Percentiles rank a stretch among this genome's conserved stretches.
phyloP scores from a whole-genome alignment of 2,329 filamentous ascomycete genomes.

The Penicillium corylophilum region DNA sequence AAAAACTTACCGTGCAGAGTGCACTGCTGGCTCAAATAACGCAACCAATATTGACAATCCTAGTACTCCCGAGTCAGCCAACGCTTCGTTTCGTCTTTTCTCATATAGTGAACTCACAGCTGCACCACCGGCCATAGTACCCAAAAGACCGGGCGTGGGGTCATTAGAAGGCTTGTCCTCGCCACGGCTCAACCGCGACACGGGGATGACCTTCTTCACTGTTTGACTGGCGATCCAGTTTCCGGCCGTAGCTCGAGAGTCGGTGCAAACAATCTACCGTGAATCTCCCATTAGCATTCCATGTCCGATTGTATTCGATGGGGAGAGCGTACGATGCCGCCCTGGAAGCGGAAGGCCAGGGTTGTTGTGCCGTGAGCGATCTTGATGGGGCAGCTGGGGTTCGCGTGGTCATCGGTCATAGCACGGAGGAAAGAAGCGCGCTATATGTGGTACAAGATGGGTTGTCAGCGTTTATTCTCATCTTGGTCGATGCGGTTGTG shows the following conservation, averaged over 20 bases:
- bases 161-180: slow-evolving; percentile 36
- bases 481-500: background rate
- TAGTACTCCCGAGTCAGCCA: slow-evolving; percentile 32
- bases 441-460: slow-evolving; percentile 47
- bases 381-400: slow-evolving; percentile 97
- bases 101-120: slow-evolving; percentile 57
- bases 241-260: slow-evolving; percentile 93
- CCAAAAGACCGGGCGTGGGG: slow-evolving; percentile 62
- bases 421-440: slow-evolving; percentile 93
- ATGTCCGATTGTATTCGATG: background rate
- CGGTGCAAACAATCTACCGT: slow-evolving; percentile 80
- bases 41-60: slow-evolving; percentile 99
- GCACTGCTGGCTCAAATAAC: slow-evolving; percentile 98
- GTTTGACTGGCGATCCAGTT: slow-evolving; percentile 99
- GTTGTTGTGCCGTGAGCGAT: slow-evolving; percentile 98
- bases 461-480: slow-evolving; percentile 4
- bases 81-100: background rate
- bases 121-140: slow-evolving; percentile 97
- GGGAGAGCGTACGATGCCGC: slow-evolving; percentile 65
- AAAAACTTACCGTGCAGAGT: slow-evolving; percentile 70
- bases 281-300: background rate
- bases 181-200: slow-evolving; percentile 41
- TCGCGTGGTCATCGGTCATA: slow-evolving; percentile 94
- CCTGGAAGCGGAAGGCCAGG: slow-evolving; percentile 95
- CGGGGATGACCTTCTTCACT: slow-evolving; percentile 93